Evolutionary conservation across 2,329 filamentous ascomycete genomes (phyloP).

Genomic region (Colletotrichum salicis): DNA sequence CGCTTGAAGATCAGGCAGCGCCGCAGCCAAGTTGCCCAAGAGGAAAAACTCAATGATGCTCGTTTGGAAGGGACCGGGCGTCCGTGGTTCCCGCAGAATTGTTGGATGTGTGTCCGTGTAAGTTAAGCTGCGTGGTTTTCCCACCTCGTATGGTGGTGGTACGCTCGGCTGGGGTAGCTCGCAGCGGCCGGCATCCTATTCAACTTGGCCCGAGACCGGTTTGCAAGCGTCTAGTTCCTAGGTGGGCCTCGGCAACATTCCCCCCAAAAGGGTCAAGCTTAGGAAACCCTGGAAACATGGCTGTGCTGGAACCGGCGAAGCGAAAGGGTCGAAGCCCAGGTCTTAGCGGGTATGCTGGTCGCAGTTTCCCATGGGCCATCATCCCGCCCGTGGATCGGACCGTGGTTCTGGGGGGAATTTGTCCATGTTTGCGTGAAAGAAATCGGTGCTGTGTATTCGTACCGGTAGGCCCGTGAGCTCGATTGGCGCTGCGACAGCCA

Average conservation of each 20-base stretch:
- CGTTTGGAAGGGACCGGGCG: constrained; percentile 4
- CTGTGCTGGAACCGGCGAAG: constrained; percentile 5
- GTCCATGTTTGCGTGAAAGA: background rate
- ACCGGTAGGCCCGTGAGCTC: background rate
- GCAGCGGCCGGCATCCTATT: background rate
- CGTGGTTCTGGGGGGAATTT: background rate
- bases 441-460: too few relatives aligned
- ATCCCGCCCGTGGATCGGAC: constrained; percentile 2
- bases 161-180: background rate
- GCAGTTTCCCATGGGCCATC: constrained; percentile 10
- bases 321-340: background rate
- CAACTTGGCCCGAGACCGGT: background rate
- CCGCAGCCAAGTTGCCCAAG: background rate
- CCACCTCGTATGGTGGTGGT: background rate
- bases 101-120: constrained; percentile 3
- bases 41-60: background rate
- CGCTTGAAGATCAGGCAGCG: constrained; percentile 21
- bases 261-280: background rate
- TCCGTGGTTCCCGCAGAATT: background rate
- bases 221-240: background rate
- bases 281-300: constrained; percentile 5
- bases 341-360: background rate
- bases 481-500: constrained; percentile 1
- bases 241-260: constrained; percentile 1
- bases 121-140: background rate